These are phyloP conservation scores for Pythium utonaiense DNA, from an alignment of 352 stramenopile species.

Conservation along the genomic window DNA sequence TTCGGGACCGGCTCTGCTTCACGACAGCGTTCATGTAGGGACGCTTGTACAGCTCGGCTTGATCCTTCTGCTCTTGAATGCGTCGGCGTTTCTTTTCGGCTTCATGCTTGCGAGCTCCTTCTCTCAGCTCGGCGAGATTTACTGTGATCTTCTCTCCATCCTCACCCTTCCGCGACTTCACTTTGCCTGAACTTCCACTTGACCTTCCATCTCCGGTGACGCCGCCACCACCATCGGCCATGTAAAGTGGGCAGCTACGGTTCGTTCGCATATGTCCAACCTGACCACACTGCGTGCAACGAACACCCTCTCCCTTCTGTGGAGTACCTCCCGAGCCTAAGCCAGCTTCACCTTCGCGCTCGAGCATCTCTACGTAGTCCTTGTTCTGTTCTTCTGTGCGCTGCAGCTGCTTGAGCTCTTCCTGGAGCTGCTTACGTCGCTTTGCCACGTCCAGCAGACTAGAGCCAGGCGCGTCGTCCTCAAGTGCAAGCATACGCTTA, in stretches of 20 bases:
- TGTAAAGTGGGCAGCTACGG: conserved; percentile 77
- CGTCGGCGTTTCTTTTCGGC: conserved; percentile 81
- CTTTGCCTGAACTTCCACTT: conserved; percentile 45
- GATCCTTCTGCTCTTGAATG: conserved; percentile 65
- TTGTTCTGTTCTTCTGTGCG: conserved; percentile 82
- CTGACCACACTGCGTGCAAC: conserved; percentile 79
- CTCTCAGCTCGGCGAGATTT: conserved; percentile 68
- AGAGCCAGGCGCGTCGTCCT: conserved; percentile 47
- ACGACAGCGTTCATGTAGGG: conserved; percentile 68
- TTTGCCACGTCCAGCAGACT: conserved; percentile 73
- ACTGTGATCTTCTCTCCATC: conserved; percentile 60
- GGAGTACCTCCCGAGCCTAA: conserved; percentile 25
- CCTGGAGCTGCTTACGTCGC: conserved; percentile 77
- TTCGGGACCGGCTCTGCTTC: conserved; percentile 72
- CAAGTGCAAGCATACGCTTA: conserved; percentile 72
- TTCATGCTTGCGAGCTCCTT: conserved; percentile 73
- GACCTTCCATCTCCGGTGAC: conserved; percentile 1
- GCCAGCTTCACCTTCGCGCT: conserved; percentile 61
- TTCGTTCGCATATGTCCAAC: conserved; percentile 83
- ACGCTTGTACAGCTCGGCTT: conserved; percentile 78
- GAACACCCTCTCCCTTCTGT: conserved; percentile 57
- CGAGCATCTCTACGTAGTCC: conserved; percentile 79
- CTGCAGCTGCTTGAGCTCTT: conserved; percentile 82
- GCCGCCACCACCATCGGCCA: conserved; percentile 44
- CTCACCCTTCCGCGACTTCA: conserved; percentile 57